A percentile compares a stretch with the other conserved stretches of the same genome.
Conservation (phyloP, 148 eudicot genomes). For the Rhododendron ferrugineum region DNA sequence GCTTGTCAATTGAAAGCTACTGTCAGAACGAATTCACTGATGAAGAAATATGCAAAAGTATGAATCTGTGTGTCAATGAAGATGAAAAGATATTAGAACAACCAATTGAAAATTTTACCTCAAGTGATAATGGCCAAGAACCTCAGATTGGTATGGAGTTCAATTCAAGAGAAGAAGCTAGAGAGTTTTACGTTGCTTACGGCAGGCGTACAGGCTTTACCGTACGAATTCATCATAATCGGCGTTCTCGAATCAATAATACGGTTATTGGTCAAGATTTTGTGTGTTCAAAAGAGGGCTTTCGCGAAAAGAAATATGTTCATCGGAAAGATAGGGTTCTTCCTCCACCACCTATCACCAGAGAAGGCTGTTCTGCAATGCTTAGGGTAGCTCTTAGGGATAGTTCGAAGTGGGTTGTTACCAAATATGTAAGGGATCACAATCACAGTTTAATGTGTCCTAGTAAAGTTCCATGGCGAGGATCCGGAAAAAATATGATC, state of each 20-base stretch:
- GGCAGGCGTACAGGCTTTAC: conserved; percentile 31
- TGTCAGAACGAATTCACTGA: conserved; percentile 13
- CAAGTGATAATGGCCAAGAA: conserved; percentile 11
- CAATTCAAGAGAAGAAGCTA: conserved; percentile 28
- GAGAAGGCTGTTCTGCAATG: conserved; percentile 40
- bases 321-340: conserved; percentile 28
- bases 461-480: conserved; percentile 30
- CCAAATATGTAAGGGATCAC: conserved; percentile 32
- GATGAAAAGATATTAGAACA: conserved; percentile 17
- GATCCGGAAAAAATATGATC: conserved; percentile 24
- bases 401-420: conserved; percentile 29
- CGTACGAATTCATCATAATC: conserved; percentile 28
- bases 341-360: conserved; percentile 25
- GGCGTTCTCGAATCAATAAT: conserved; percentile 28
- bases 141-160: conserved; percentile 31
- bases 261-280: conserved; percentile 38
- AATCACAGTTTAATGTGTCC: conserved; percentile 36
- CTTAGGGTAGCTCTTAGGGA: conserved; percentile 30
- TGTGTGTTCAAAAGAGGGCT: conserved; percentile 33
- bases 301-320: conserved; percentile 28
- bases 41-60: conserved; percentile 11
- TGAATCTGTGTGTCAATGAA: conserved; percentile 7
- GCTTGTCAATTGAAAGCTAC: conserved; percentile 15
- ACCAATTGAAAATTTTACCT: not conserved
- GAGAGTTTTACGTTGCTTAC: conserved; percentile 26